phyloP scores from a whole-genome alignment of 2,329 filamentous ascomycete genomes.

The Myrmaecium sp. region DNA sequence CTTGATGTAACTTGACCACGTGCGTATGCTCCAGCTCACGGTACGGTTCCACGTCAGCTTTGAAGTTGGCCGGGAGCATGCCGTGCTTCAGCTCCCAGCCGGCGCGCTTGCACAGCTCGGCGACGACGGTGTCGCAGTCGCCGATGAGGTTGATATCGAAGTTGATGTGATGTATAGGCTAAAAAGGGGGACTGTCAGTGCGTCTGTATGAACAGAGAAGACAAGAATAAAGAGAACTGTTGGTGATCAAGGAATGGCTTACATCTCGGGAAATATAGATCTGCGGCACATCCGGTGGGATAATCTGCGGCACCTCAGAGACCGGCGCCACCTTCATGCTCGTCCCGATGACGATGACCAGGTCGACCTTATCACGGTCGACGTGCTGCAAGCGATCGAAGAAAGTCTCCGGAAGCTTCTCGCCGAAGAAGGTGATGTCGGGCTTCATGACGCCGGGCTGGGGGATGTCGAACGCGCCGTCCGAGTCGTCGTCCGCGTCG shows the following conservation, averaged over 20 bases:
- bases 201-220: conserved; percentile 2
- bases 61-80: conserved; percentile 58
- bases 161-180: conserved; percentile 72
- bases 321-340: conserved; percentile 92
- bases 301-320: conserved; percentile 69
- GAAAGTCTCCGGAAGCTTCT: conserved; percentile 72
- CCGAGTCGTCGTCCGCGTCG: conserved; percentile 36
- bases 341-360: conserved; percentile 92
- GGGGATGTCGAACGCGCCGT: conserved; percentile 48
- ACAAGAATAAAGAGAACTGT: not conserved
- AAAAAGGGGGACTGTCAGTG: not conserved
- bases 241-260: too few species aligned
- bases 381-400: conserved; percentile 62
- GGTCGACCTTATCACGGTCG: conserved; percentile 64
- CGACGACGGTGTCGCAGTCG: conserved; percentile 80
- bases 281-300: conserved; percentile 68
- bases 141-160: conserved; percentile 96
- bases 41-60: conserved; percentile 41
- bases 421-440: conserved; percentile 96
- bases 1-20: too few species aligned
- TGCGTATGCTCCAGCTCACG: too few species aligned
- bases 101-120: conserved; percentile 66
- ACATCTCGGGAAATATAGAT: conserved; percentile 74
- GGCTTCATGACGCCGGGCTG: conserved; percentile 77
- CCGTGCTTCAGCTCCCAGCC: conserved; percentile 69